phyloP scores from a whole-genome alignment of 768 basidiomycete species.

The Leucocoprinus leucothites region DNA sequence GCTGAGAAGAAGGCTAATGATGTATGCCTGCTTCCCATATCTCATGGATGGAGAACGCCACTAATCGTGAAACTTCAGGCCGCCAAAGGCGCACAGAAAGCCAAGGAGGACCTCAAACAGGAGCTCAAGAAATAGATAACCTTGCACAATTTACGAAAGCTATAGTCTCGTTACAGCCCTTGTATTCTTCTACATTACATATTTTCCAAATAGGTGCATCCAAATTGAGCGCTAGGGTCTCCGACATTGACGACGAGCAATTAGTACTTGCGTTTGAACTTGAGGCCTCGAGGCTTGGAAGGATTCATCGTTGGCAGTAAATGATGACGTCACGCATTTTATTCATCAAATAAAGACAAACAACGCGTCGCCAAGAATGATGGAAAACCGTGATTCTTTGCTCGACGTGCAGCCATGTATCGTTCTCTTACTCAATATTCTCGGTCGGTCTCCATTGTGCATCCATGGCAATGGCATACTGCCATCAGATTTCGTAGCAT shows the following conservation, averaged over 20 bases:
- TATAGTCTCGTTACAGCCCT: too few species aligned
- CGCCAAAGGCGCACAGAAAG: slow-evolving; percentile 28
- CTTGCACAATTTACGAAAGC: too few species aligned
- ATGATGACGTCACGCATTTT: not conserved
- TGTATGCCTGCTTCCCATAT: slow-evolving; percentile 21
- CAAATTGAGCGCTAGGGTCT: too few species aligned
- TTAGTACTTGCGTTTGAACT: not conserved
- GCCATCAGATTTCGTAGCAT: not conserved
- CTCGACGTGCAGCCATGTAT: not conserved
- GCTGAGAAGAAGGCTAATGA: slow-evolving; percentile 37
- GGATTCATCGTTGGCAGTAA: too few species aligned
- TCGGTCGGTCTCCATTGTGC: not conserved
- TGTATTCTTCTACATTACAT: too few species aligned
- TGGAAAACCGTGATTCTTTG: too few species aligned
- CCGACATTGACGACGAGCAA: not conserved
- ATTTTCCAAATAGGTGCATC: too few species aligned
- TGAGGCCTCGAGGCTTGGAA: not conserved
- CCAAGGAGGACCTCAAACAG: slow-evolving; percentile 31
- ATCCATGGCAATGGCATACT: not conserved
- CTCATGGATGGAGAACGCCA: not conserved
- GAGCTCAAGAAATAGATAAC: slow-evolving; percentile 17
- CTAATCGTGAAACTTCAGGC: slow-evolving; percentile 22
- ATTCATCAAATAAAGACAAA: not conserved
- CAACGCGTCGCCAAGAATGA: not conserved
- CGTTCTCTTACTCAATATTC: not conserved